These are phyloP conservation scores for Omphalea diandra DNA, from an alignment of 441 rosid species.

Conservation along the genomic window DNA sequence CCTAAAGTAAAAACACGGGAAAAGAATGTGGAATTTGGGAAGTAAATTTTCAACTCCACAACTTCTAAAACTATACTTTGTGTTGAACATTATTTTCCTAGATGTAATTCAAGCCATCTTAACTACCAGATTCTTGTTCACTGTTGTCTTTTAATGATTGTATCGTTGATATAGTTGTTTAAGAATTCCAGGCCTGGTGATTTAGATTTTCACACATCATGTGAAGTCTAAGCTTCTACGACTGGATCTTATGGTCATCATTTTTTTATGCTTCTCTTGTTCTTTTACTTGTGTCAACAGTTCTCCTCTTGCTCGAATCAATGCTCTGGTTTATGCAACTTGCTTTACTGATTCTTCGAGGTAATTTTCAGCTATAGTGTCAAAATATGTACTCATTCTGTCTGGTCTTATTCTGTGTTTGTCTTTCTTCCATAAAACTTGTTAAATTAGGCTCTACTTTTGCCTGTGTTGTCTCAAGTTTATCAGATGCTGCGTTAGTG, in stretches of 20 bases:
- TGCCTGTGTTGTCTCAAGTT: constrained; percentile 47
- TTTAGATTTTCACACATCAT: background rate
- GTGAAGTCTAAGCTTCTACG: background rate
- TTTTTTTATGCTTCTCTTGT: constrained; percentile 1
- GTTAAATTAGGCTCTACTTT: constrained; percentile 21
- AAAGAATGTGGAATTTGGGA: background rate
- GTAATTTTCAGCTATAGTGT: constrained; percentile 38
- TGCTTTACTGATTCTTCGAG: constrained; percentile 77
- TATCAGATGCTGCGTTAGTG: constrained; percentile 84
- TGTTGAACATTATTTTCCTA: background rate
- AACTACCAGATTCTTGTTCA: background rate
- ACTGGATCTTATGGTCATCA: background rate
- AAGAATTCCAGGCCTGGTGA: background rate
- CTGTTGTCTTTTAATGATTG: background rate
- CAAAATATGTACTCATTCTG: background rate
- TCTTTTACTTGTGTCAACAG: constrained; percentile 39
- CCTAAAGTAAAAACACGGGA: background rate
- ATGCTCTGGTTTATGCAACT: constrained; percentile 79
- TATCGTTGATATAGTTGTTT: background rate
- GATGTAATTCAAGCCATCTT: background rate
- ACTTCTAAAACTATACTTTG: background rate
- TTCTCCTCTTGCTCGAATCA: constrained; percentile 79
- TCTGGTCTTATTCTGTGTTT: constrained; percentile 1
- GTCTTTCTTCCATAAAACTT: background rate
- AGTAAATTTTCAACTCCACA: background rate